Conservation (phyloP, 805 yeast genomes). For the Brettanomyces bruxellensis region DNA sequence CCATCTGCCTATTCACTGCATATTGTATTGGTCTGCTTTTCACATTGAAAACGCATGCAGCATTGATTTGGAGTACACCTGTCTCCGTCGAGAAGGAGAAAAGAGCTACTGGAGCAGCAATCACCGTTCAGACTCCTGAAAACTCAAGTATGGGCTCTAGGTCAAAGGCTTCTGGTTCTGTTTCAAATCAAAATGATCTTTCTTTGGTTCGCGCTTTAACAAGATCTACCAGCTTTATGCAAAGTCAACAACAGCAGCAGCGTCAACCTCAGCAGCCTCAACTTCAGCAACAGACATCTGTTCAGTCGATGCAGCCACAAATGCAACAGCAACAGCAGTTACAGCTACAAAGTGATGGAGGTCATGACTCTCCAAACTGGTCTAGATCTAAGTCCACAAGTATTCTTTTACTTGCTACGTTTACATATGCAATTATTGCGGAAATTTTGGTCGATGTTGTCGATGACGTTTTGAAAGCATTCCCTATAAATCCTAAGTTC, state of each 20-base stretch:
- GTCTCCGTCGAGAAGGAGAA: conserved; percentile 33
- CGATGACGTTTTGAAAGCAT: conserved; percentile 69
- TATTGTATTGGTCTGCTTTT: conserved; percentile 86
- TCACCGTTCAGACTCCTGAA: conserved; percentile 6
- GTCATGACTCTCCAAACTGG: conserved; percentile 98
- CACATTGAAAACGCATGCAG: conserved; percentile 93
- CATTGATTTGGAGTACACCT: conserved; percentile 84
- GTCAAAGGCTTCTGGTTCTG: neutral
- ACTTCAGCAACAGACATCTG: neutral
- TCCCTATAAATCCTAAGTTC: conserved; percentile 84
- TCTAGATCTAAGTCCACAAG: conserved; percentile 74
- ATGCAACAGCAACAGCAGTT: conserved; percentile 4
- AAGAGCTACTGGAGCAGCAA: conserved; percentile 7
- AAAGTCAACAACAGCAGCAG: conserved; percentile 2
- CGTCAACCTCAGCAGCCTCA: neutral
- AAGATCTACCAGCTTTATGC: conserved; percentile 6
- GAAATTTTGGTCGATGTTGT: conserved; percentile 90
- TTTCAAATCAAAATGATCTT: neutral
- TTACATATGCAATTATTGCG: conserved; percentile 86
- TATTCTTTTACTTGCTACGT: conserved; percentile 74
- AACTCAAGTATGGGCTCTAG: conserved; percentile 20
- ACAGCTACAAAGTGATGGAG: conserved; percentile 32
- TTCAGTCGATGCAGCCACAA: conserved; percentile 1
- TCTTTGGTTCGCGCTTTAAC: neutral
- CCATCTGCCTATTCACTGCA: conserved; percentile 69